Evolutionary conservation across 768 basidiomycete genomes (phyloP).

Genomic region (Mycena epipterygia): DNA sequence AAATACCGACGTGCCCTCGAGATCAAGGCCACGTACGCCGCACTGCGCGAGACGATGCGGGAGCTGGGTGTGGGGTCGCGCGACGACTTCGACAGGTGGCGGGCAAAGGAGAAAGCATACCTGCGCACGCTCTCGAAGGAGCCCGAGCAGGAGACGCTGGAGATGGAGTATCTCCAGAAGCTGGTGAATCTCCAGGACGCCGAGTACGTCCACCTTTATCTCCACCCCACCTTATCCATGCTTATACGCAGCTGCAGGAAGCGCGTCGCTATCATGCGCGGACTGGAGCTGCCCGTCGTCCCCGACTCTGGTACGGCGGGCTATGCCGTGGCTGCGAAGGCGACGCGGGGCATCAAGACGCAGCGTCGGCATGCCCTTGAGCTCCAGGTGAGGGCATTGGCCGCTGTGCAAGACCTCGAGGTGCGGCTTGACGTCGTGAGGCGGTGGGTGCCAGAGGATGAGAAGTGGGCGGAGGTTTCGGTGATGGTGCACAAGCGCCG

Average conservation of each 20-base stretch:
- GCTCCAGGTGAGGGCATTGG: not conserved
- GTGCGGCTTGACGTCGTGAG: not conserved
- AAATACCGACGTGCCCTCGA: not conserved
- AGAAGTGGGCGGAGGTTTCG: not conserved
- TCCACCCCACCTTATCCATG: too few species aligned
- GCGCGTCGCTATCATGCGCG: not conserved
- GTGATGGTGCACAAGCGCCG: conserved; percentile 8
- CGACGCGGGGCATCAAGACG: not conserved
- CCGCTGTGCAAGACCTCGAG: conserved; percentile 20
- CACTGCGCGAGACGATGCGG: not conserved
- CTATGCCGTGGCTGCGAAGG: not conserved
- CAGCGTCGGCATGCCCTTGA: conserved; percentile 2
- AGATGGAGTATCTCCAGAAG: conserved; percentile 23
- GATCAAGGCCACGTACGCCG: not conserved
- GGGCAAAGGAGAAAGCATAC: not conserved
- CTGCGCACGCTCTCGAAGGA: conserved; percentile 15
- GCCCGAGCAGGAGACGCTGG: conserved; percentile 10
- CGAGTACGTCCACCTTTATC: not conserved
- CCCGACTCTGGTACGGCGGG: not conserved
- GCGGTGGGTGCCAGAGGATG: conserved; percentile 8
- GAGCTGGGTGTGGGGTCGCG: not conserved
- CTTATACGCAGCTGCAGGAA: not conserved
- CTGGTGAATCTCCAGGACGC: conserved; percentile 1
- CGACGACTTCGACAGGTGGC: not conserved
- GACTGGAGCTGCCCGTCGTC: not conserved